Evolutionary conservation across 257 asterid genomes (phyloP).

Genomic region (Solanum okadae): DNA sequence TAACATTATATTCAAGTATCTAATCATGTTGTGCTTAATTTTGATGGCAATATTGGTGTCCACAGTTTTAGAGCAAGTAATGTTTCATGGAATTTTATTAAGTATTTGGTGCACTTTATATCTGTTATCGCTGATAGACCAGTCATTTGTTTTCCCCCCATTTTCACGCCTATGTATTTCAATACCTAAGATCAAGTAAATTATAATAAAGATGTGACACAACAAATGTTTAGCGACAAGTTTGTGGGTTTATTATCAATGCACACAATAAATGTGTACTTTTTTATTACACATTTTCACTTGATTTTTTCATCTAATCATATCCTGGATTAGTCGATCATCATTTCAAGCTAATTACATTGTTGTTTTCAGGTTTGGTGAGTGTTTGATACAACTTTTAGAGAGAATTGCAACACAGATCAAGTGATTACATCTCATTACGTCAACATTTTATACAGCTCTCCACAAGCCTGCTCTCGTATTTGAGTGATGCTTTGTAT

Average conservation of each 20-base stretch:
- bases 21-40: conserved; percentile 61
- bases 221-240: not conserved
- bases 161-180: not conserved
- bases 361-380: too few relatives aligned
- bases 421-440: too few relatives aligned
- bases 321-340: too few relatives aligned
- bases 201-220: not conserved
- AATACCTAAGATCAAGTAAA: not conserved
- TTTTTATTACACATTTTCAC: not conserved
- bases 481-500: too few relatives aligned
- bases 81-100: too few relatives aligned
- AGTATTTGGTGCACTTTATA: not conserved
- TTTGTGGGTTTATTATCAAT: not conserved
- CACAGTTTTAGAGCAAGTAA: conserved; percentile 83
- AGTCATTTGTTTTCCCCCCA: not conserved
- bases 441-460: too few relatives aligned
- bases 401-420: too few relatives aligned
- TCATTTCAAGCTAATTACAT: too few relatives aligned
- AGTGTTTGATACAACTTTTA: too few relatives aligned
- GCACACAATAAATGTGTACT: not conserved
- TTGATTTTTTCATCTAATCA: too few relatives aligned
- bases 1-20: conserved; percentile 51
- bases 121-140: not conserved
- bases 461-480: too few relatives aligned
- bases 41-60: conserved; percentile 81